phyloP scores from a whole-genome alignment of 2,329 filamentous ascomycete species.

The Teratosphaeria viscida region DNA sequence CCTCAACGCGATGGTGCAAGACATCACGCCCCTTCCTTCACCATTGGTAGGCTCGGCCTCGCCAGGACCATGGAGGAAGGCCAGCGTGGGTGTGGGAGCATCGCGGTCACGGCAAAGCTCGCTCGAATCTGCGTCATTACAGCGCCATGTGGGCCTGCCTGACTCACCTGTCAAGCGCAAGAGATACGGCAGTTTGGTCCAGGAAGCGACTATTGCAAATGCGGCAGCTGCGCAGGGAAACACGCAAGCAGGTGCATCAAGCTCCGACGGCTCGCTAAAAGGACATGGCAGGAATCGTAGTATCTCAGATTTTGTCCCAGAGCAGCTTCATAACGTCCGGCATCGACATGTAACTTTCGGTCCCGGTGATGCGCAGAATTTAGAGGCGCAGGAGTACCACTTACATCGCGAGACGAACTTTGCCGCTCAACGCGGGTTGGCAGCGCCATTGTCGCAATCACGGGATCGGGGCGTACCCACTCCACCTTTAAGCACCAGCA shows the following conservation, averaged over 20 bases:
- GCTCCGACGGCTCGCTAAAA: neutral
- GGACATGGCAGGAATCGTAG: constrained; percentile 62
- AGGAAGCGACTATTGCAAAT: constrained; percentile 26
- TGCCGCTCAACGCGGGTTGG: constrained; percentile 66
- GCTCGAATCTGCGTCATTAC: constrained; percentile 25
- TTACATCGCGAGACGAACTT: constrained; percentile 72
- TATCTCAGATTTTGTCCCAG: constrained; percentile 77
- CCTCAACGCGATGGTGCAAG: constrained; percentile 34
- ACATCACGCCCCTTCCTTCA: constrained; percentile 44
- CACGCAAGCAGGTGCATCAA: constrained; percentile 5
- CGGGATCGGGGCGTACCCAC: constrained; percentile 46
- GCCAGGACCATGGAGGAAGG: constrained; percentile 33
- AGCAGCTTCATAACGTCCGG: constrained; percentile 56
- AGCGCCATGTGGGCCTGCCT: constrained; percentile 5
- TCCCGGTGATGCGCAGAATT: constrained; percentile 38
- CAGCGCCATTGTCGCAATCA: constrained; percentile 28
- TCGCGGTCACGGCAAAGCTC: constrained; percentile 19
- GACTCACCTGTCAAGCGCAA: constrained; percentile 35
- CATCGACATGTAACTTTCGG: constrained; percentile 62
- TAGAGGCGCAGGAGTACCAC: constrained; percentile 40
- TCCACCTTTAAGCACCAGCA: constrained; percentile 65
- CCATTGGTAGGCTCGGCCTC: constrained; percentile 33
- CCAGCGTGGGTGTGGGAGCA: constrained; percentile 20
- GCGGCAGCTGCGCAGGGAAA: constrained; percentile 15
- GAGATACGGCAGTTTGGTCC: constrained; percentile 35